phyloP scores from a whole-genome alignment of 805 yeast species.

The Metschnikowia continentalis region DNA sequence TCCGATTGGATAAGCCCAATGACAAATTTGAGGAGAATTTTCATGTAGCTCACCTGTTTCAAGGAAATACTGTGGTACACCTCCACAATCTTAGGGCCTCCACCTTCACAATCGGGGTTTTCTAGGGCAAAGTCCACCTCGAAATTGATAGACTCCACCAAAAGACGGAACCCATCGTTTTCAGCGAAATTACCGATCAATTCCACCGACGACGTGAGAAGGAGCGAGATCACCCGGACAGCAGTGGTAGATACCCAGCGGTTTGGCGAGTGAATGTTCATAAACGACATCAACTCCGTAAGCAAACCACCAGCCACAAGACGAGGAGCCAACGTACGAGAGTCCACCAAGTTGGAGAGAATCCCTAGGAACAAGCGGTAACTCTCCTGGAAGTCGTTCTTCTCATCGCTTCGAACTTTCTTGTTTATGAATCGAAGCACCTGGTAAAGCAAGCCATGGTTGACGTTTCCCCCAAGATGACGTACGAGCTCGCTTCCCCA shows the following conservation, averaged over 20 bases:
- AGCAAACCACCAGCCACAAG: conserved; percentile 74
- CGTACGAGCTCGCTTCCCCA: conserved; percentile 77
- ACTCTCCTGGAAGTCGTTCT: conserved; percentile 31
- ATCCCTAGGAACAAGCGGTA: conserved; percentile 57
- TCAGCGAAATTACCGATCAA: conserved; percentile 60
- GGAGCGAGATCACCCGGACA: conserved; percentile 50
- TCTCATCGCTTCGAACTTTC: conserved; percentile 39
- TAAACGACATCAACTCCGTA: conserved; percentile 57
- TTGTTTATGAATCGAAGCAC: conserved; percentile 61
- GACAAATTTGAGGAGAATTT: conserved; percentile 58
- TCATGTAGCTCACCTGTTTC: conserved; percentile 49
- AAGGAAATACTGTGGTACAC: conserved; percentile 52
- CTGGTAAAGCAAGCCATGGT: conserved; percentile 78
- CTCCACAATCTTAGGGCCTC: conserved; percentile 48
- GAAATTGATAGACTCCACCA: conserved; percentile 56
- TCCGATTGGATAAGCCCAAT: conserved; percentile 63
- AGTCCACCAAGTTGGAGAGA: conserved; percentile 57
- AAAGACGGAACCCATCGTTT: conserved; percentile 57
- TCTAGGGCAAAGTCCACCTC: conserved; percentile 64
- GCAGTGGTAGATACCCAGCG: conserved; percentile 62
- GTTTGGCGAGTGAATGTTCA: conserved; percentile 48
- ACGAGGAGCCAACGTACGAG: conserved; percentile 50
- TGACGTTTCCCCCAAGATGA: conserved; percentile 78
- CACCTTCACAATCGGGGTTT: conserved; percentile 55
- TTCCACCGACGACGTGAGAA: conserved; percentile 43